These are phyloP conservation scores for Cryphonectria nitschkei DNA, from an alignment of 2,329 filamentous ascomycete species.

Conservation along the genomic window DNA sequence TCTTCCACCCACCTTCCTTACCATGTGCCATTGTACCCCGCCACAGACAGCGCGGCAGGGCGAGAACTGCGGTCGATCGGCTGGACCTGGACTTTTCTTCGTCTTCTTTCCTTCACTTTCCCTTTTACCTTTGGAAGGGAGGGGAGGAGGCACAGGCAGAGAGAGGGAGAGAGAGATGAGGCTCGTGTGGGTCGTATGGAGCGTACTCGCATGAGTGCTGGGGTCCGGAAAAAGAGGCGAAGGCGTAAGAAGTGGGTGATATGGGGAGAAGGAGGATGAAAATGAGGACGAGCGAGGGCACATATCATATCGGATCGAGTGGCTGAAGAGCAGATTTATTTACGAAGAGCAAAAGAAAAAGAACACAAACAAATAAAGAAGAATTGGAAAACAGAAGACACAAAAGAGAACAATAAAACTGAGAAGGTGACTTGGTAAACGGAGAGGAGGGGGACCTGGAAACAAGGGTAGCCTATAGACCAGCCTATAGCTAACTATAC, in stretches of 20 bases:
- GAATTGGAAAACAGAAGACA: not conserved
- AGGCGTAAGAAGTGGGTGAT: constrained; percentile 3
- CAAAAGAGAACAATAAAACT: not conserved
- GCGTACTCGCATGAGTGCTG: not conserved
- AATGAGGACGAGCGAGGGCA: not conserved
- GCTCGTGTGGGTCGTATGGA: not conserved
- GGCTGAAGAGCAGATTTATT: not conserved
- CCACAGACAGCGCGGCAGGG: not conserved
- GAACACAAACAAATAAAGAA: too few relatives aligned
- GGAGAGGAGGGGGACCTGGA: not conserved
- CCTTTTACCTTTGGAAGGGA: not conserved
- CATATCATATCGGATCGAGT: not conserved
- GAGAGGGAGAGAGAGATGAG: not conserved
- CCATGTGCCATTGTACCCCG: not conserved
- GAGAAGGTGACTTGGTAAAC: not conserved
- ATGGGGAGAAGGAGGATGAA: not conserved
- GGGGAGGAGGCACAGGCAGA: not conserved
- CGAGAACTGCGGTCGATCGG: not conserved
- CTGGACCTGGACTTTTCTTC: not conserved
- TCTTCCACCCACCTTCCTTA: not conserved
- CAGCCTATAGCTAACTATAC: not conserved
- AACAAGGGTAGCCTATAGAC: not conserved
- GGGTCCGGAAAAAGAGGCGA: constrained; percentile 1
- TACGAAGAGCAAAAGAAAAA: too few relatives aligned
- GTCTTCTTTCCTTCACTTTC: not conserved